Base-by-base conservation (phyloP, 805 yeast species). In the Naumovozyma dairenensis region DNA sequence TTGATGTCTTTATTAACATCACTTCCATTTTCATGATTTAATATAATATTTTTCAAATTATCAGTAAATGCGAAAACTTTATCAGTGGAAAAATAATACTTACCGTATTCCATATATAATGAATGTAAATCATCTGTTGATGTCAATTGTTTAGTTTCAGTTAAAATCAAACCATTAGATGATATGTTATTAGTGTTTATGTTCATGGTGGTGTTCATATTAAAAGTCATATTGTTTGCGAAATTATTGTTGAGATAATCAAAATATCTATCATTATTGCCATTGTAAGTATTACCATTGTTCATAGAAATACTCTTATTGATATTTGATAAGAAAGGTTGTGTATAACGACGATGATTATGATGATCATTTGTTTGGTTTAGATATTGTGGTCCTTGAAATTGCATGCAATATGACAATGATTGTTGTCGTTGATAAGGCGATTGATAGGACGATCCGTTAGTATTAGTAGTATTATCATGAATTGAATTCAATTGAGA, bases 91-190 rank as follows among this genome's bases (percentile, higher is more conserved):
- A 79, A 81, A 52, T 80, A 81, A 27, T 62, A 63, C 9, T 58
- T 50, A 0, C 80, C 71, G 43, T 67, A 50, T 6, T 45, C 65
- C 9, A 48, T 39, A 44, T 68, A 80, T 32, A 71, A 56, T 8
- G 54, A 43, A 36, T 71, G 71, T 34, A 81, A 63, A 6, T 71
- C 76, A 0, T 68, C 60, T 1, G 85, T 74, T 2, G 85, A 72
- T 15, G 74, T 60, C 16, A 80, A 76, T 31, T 68, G 65, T 36
- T 66, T 70, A 29, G 72, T 72, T 34, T 68, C 69, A 31, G 77
- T 57, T 5, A 76, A 46, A 24, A 80, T 24, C 24, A 53, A 57
- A 0, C 86, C 86, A 49, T 78, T 77, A 29, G 80, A 20, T 16
- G 12, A 7, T 17, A 6, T 29, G 14, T 13, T 29, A 10, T 22